Evolutionary conservation across 805 yeast species (phyloP), one percentile per base, ranked within the genome.

Genomic region (Metschnikowia santaceciliae): DNA sequence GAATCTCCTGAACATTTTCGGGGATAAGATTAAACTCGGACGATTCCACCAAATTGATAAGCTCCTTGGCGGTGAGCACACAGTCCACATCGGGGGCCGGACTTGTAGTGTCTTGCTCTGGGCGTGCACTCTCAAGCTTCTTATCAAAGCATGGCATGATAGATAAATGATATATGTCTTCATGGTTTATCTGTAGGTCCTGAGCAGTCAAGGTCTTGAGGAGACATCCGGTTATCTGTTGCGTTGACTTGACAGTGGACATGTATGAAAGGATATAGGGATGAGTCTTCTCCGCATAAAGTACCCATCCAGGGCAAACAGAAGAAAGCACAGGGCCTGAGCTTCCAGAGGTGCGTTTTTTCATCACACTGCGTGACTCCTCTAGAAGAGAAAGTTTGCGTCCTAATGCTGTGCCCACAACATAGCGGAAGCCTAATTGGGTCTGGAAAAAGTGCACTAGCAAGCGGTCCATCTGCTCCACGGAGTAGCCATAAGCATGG

Each of bases 61-160:
- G 69, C 63, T 94, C 99, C 58, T 82, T 84, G 11, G 98, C 90
- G 0, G 99, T 94, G 20, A 94, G 79, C 3, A 94, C 99, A 71
- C 97, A 88, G 65, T 94, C 97, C 11, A 94, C 97, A 61, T 90
- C 96, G 4, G 59, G 52, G 3, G 56, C 40, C 2, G 42, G 5
- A n/a, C 37, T 19, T 3, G 48, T 47, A 2, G 40, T 17, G 3
- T 55, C 58, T 4, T 49, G 41, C 56, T 89, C 96, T 0, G 88
- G 84, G 54, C 98, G 77, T 3, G 96, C 90, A 26, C 97, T 94
- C 70, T 94, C 99, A 39, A 91, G 76, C 67, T 94, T 94, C 70
- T 94, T 94, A 67, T 94, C 99, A 66, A 94, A 94, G 61, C 98
- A 92, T 1, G 99, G 98, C 98, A 92, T 92, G 19, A 94, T 74